Conservation (phyloP, 2,329 filamentous ascomycete genomes). For the Xylariales sp. region DNA sequence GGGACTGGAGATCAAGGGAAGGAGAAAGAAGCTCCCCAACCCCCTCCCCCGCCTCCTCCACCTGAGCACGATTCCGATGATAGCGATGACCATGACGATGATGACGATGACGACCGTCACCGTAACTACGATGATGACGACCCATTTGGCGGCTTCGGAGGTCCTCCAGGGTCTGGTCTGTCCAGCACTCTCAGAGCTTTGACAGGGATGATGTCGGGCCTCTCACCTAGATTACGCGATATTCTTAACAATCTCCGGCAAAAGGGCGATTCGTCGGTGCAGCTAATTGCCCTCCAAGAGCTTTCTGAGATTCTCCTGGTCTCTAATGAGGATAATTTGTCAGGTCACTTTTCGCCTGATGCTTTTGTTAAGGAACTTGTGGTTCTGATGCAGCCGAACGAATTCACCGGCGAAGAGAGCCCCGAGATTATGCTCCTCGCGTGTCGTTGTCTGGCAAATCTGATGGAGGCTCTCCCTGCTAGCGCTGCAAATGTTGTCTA, state of each 20-base stretch:
- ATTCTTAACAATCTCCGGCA: constrained; percentile 80
- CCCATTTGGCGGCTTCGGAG: constrained; percentile 74
- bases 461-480: constrained; percentile 96
- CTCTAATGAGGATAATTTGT: constrained; percentile 95
- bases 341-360: constrained; percentile 94
- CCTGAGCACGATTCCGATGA: constrained; percentile 54
- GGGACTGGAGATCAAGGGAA: constrained; percentile 70
- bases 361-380: constrained; percentile 96
- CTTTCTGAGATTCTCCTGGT: constrained; percentile 93
- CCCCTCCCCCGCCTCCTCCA: constrained; percentile 57
- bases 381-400: constrained; percentile 88
- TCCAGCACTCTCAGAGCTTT: constrained; percentile 86
- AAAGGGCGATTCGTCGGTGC: constrained; percentile 86
- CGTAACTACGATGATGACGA: constrained; percentile 75
- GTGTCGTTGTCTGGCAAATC: constrained; percentile 92
- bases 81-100: constrained; percentile 57
- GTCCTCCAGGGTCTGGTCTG: constrained; percentile 72
- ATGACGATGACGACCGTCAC: constrained; percentile 63
- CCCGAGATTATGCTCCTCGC: constrained; percentile 97
- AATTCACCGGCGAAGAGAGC: constrained; percentile 85
- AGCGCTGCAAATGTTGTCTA: constrained; percentile 97
- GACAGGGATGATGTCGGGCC: constrained; percentile 90
- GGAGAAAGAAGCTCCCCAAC: constrained; percentile 51
- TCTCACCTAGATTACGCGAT: constrained; percentile 81
- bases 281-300: constrained; percentile 92